These are phyloP conservation scores for Diaporthe caulivora DNA, from an alignment of 2,329 filamentous ascomycete species.

Conservation along the genomic window DNA sequence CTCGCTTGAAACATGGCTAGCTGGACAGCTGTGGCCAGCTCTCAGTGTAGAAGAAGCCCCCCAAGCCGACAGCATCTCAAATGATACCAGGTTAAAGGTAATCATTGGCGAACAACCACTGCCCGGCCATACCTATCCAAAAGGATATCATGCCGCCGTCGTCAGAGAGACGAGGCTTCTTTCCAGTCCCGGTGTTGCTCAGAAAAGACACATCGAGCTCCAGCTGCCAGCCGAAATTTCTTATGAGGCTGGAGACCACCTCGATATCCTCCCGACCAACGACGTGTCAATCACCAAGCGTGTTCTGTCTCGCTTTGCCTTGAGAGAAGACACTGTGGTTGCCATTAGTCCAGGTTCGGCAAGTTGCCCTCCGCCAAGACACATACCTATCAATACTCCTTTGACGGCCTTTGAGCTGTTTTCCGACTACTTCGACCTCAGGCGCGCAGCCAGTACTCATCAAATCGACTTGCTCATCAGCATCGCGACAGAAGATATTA, in stretches of 20 bases:
- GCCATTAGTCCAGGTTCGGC: slow-evolving; percentile 66
- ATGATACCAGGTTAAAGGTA: not conserved
- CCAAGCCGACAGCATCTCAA: not conserved
- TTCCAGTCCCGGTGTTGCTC: not conserved
- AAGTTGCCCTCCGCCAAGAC: slow-evolving; percentile 64
- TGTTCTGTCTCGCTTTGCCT: slow-evolving; percentile 73
- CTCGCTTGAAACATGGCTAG: slow-evolving; percentile 76
- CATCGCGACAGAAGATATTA: not conserved
- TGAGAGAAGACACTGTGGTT: slow-evolving; percentile 77
- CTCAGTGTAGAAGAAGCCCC: slow-evolving; percentile 50
- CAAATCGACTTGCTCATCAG: not conserved
- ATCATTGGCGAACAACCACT: not conserved
- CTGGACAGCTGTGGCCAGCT: slow-evolving; percentile 63
- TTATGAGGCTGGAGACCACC: slow-evolving; percentile 82
- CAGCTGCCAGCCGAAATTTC: slow-evolving; percentile 74
- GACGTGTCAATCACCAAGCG: slow-evolving; percentile 70
- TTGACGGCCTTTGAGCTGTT: slow-evolving; percentile 63
- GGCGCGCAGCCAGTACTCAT: slow-evolving; percentile 75
- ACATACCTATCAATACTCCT: slow-evolving; percentile 66
- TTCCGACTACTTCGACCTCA: slow-evolving; percentile 78
- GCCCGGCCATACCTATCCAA: not conserved
- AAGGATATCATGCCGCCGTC: not conserved
- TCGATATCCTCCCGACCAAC: slow-evolving; percentile 80
- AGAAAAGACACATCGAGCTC: slow-evolving; percentile 76
- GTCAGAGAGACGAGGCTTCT: not conserved